Evolutionary conservation across 2,329 filamentous ascomycete genomes (phyloP).

Genomic region (Aureobasidium pullulans): DNA sequence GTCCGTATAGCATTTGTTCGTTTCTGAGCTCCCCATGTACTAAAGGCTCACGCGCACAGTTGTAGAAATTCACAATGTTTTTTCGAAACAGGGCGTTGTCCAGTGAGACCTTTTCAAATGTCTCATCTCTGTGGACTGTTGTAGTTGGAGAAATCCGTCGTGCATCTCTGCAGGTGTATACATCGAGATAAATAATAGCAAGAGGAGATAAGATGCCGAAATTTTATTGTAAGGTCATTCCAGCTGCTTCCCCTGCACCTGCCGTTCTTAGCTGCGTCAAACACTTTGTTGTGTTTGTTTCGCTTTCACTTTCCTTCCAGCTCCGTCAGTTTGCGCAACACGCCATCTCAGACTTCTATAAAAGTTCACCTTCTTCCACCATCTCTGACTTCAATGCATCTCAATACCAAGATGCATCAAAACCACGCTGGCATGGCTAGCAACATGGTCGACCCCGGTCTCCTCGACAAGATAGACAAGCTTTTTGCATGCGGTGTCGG

Average conservation of each 20-base stretch:
- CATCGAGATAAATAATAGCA: too few species aligned
- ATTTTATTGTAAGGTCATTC: neutral
- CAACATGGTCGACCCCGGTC: slow-evolving; percentile 15
- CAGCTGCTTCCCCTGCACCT: neutral
- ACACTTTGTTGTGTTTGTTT: neutral
- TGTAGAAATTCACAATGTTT: too few species aligned
- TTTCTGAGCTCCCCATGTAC: too few species aligned
- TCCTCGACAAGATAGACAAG: slow-evolving; percentile 49
- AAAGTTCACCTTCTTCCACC: neutral
- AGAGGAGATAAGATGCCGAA: neutral
- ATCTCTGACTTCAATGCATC: neutral
- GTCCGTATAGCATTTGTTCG: too few species aligned
- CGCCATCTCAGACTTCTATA: neutral
- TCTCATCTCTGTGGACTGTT: too few species aligned
- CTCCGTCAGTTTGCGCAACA: neutral
- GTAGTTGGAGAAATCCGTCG: too few species aligned
- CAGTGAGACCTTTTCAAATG: too few species aligned
- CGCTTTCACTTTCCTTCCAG: neutral
- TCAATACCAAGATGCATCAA: neutral
- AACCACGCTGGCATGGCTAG: neutral
- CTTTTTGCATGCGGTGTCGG: slow-evolving; percentile 42
- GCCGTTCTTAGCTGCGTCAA: neutral
- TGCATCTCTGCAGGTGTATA: too few species aligned
- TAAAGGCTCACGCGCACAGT: too few species aligned
- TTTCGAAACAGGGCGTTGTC: too few species aligned